Conservation (phyloP, 176 grass and related monocot species). For the Cenchrus fungigraminus region DNA sequence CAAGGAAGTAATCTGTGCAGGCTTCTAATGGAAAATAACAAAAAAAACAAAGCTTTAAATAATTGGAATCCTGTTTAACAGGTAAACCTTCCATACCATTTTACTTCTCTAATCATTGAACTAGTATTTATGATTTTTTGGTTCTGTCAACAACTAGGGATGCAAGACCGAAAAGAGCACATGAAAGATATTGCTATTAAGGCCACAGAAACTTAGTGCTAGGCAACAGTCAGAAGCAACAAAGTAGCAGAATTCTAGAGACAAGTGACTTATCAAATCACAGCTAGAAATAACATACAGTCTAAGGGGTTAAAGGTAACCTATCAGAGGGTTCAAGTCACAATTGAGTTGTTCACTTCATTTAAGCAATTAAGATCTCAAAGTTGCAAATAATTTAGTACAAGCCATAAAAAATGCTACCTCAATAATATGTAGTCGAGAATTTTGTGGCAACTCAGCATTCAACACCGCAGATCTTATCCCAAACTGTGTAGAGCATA, state of each 20-base stretch:
- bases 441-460: conserved; percentile 98
- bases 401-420: conserved; percentile 42
- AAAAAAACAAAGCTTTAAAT: conserved; percentile 7
- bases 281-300: neutral
- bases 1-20: conserved; percentile 28
- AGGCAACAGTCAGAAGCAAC: neutral
- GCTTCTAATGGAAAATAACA: conserved; percentile 4
- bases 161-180: neutral
- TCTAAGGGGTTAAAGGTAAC: neutral
- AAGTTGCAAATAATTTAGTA: conserved; percentile 28
- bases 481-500: conserved; percentile 62
- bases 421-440: conserved; percentile 95
- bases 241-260: conserved; percentile 27
- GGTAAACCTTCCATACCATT: conserved; percentile 30
- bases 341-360: neutral
- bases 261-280: neutral
- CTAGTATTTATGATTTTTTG: neutral
- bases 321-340: neutral
- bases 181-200: conserved; percentile 12
- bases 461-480: conserved; percentile 94
- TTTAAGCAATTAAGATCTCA: neutral
- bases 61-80: neutral
- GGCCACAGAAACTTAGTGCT: neutral
- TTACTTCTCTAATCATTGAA: neutral
- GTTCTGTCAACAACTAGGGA: neutral